phyloP scores from a whole-genome alignment of 768 basidiomycete genomes.

The Collybia mongolica region DNA sequence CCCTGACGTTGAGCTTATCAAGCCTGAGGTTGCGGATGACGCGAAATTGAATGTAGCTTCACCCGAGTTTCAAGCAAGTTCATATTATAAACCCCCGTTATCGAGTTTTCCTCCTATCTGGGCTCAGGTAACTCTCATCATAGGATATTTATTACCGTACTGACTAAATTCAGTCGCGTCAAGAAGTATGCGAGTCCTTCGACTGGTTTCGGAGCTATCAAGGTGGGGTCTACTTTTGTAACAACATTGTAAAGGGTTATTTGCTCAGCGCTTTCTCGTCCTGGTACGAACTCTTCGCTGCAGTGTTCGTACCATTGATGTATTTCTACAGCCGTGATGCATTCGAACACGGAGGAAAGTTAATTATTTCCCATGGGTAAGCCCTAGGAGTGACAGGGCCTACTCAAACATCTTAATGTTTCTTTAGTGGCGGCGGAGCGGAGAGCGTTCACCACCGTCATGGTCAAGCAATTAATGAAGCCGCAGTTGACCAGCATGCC shows the following conservation, averaged over 20 bases:
- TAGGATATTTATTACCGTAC: not conserved
- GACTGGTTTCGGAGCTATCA: conserved; percentile 78
- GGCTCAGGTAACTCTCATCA: conserved; percentile 32
- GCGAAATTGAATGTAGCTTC: no score
- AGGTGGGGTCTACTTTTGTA: conserved; percentile 69
- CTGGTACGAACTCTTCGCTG: conserved; percentile 37
- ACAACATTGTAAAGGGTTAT: conserved; percentile 70
- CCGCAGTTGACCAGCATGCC: conserved; percentile 65
- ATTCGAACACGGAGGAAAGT: conserved; percentile 59
- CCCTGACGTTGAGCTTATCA: no score
- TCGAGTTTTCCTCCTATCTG: conserved; percentile 37
- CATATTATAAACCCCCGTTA: conserved; percentile 20
- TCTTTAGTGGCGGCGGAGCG: conserved; percentile 55
- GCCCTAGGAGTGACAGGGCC: conserved; percentile 12
- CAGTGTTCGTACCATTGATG: not conserved
- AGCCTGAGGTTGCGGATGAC: no score
- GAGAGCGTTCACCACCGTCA: conserved; percentile 48
- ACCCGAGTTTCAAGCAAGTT: no score
- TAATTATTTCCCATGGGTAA: conserved; percentile 86
- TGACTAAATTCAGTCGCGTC: conserved; percentile 55
- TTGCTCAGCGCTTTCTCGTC: conserved; percentile 72
- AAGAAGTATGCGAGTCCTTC: conserved; percentile 81
- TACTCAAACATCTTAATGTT: not conserved
- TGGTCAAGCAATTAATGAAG: conserved; percentile 36
- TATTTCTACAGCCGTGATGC: conserved; percentile 56